Conservation (phyloP, 148 eudicot species). For the Camellia granthamiana region DNA sequence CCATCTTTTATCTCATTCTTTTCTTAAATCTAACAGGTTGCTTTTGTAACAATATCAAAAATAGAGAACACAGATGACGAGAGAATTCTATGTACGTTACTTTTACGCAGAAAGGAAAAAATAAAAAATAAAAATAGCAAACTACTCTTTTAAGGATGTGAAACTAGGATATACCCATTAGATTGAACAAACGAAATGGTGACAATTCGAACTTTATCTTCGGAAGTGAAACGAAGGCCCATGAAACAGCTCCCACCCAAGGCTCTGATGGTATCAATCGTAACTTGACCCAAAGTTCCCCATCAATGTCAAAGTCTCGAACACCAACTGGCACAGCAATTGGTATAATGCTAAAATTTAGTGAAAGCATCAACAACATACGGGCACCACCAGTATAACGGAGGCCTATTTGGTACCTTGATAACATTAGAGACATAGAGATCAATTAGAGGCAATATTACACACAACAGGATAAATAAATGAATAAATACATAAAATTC, state of each 20-base stretch:
- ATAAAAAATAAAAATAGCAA: background rate
- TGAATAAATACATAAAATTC: background rate
- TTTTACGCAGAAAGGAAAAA: background rate
- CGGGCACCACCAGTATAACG: conserved; percentile 99
- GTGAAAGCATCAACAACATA: conserved; percentile 77
- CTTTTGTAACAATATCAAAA: too few species aligned
- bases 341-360: conserved; percentile 81
- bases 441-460: background rate
- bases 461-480: too few species aligned
- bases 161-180: conserved; percentile 65
- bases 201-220: conserved; percentile 81
- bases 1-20: background rate
- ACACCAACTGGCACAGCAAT: conserved; percentile 88
- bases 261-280: conserved; percentile 83
- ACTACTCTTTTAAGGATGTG: background rate
- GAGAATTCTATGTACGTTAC: background rate
- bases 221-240: conserved; percentile 99
- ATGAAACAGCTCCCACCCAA: conserved; percentile 91
- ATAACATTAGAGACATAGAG: conserved; percentile 12
- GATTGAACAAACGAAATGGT: conserved; percentile 90
- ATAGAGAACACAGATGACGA: background rate
- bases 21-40: background rate
- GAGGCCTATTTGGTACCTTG: conserved; percentile 95
- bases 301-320: conserved; percentile 95
- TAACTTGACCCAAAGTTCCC: conserved; percentile 95